Evolutionary conservation across 495 filamentous ascomycete genomes (phyloP), one percentile per base, ranked within the genome.

Genomic region (Penicillium ochrochloron): DNA sequence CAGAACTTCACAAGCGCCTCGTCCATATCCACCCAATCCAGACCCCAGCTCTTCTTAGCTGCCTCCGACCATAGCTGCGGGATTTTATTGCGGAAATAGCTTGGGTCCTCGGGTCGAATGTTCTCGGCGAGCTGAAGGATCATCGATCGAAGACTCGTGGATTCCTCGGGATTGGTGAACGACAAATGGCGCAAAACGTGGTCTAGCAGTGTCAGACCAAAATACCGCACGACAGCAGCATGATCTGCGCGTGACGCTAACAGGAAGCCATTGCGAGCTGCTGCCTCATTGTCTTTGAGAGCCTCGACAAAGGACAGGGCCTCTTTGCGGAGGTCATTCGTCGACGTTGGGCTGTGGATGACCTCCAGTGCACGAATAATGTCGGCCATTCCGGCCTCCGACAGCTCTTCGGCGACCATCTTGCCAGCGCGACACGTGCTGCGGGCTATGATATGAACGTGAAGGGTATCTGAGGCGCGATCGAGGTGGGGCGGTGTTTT

Each of bases 21-120:
- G 72, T 99, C 95, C 95, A 99, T 97, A 73, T 96, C 88, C 77
- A 90, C 85, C 95, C 95, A 99, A 52, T 94, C 91, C 34, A 85
- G 80, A 11, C 82, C 92, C 96, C 96, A 99, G 69, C 86, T 91
- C 70, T 94, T 85, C 80, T 99, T 98, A 29, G 93, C 93, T 57
- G 97, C 78, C 73, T 97, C 95, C 8, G 92, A 90, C 96, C 95
- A 98, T 62, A 98, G 77, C 77, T 94, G 90, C n/a, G 93, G 92
- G 35, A 95, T 89, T 77, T 98, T 98, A 79, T 95, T 98, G 69
- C 94, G 86, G 65, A 98, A 76, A 70, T 92, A 98, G 25, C 84
- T 68, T 3, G 93, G 92, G 72, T 99, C 94, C 25, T 89, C 83
- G 57, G 85, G 84, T 11, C 85, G 80, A 59, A 94, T 82, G 59